Percentiles rank a stretch among this genome's conserved stretches.
phyloP scores from a whole-genome alignment of 23 red algal species.

The Pyropia haitanensis region DNA sequence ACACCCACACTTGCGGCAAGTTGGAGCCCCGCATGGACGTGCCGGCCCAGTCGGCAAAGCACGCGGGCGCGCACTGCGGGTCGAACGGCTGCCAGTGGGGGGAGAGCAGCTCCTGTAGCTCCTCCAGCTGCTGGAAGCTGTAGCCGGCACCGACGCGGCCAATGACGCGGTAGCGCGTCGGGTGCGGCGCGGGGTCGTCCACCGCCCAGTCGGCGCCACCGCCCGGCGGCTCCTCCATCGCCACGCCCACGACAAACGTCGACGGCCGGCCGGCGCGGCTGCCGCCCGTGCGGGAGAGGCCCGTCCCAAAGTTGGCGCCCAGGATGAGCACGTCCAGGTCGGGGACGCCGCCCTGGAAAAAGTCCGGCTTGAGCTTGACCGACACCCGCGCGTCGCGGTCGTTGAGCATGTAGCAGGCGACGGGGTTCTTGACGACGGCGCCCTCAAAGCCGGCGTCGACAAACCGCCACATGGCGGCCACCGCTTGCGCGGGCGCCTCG shows the following conservation, averaged over 20 bases:
- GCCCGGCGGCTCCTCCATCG: too few relatives aligned
- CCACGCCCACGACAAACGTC: conserved; percentile 7
- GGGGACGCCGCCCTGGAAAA: conserved; percentile 53
- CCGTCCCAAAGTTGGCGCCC: conserved; percentile 46
- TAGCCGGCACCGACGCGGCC: conserved; percentile 66
- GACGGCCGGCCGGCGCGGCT: conserved; percentile 2
- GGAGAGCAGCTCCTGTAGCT: conserved; percentile 27
- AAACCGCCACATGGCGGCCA: conserved; percentile 4
- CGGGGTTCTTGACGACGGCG: conserved; percentile 50
- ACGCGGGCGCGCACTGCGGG: conserved; percentile 27
- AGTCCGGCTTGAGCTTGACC: conserved; percentile 89
- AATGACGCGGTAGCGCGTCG: not conserved
- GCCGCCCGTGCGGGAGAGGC: not conserved
- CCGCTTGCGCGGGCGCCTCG: too few relatives aligned
- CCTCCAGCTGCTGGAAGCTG: conserved; percentile 27
- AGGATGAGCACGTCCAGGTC: conserved; percentile 83
- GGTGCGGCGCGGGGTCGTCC: not conserved
- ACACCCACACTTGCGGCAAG: conserved; percentile 58
- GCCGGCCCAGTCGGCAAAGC: conserved; percentile 32
- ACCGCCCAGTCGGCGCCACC: not conserved
- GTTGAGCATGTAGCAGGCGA: conserved; percentile 37
- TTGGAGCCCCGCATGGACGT: conserved; percentile 10
- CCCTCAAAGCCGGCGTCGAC: conserved; percentile 60
- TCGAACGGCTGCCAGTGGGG: conserved; percentile 59
- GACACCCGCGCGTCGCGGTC: conserved; percentile 37